Conservation (phyloP, 2,329 filamentous ascomycete genomes). For the Colletotrichum liriopes region DNA sequence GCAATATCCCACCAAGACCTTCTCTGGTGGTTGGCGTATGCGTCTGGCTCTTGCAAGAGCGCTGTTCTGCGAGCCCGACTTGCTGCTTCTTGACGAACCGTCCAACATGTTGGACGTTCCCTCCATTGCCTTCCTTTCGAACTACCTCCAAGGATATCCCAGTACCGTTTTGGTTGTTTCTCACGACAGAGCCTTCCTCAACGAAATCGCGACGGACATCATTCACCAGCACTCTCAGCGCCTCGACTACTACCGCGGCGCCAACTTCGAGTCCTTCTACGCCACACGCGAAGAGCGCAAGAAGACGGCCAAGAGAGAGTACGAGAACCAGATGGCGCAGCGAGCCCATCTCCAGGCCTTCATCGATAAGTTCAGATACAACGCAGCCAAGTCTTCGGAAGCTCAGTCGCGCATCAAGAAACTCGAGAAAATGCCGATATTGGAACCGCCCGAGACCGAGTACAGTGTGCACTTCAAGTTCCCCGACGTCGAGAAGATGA, state of each 20-base stretch:
- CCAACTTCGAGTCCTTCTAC: conserved; percentile 98
- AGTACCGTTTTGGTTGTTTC: conserved; percentile 97
- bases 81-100: conserved; percentile 97
- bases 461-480: conserved; percentile 98
- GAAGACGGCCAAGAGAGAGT: conserved; percentile 96
- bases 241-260: conserved; percentile 97
- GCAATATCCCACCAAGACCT: conserved; percentile 94
- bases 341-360: conserved; percentile 96
- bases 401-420: conserved; percentile 99
- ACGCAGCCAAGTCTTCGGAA: conserved; percentile 98
- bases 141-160: conserved; percentile 94
- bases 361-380: conserved; percentile 99
- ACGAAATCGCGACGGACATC: conserved; percentile 99
- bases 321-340: conserved; percentile 97
- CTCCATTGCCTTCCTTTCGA: conserved; percentile 98
- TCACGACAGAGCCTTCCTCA: conserved; percentile 98
- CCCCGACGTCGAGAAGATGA: conserved; percentile 97
- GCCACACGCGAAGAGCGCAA: conserved; percentile 96
- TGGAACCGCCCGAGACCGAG: conserved; percentile 91
- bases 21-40: conserved; percentile 99
- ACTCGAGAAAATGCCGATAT: conserved; percentile 94
- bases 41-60: conserved; percentile 94
- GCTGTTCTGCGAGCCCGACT: conserved; percentile 96
- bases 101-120: conserved; percentile 99
- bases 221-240: conserved; percentile 98